Conservation (phyloP, 768 basidiomycete species). For the Naganishia onofrii region DNA sequence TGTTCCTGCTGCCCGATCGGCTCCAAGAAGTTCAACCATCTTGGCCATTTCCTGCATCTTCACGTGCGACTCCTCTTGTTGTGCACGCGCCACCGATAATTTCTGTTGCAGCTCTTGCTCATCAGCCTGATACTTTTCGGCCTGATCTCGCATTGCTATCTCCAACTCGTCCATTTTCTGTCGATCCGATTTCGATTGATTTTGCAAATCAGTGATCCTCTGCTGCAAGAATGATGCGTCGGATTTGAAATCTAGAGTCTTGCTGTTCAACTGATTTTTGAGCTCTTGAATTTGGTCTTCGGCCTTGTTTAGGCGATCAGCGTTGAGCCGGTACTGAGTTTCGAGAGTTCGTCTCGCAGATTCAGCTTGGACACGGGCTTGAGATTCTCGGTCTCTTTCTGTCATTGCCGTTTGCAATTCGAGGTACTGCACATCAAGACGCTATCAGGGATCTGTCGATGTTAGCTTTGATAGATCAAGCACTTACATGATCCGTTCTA, state of each 20-base stretch:
- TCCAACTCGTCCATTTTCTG: conserved; percentile 27
- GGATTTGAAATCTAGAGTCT: conserved; percentile 19
- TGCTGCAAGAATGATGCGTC: conserved; percentile 25
- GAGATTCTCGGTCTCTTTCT: conserved; percentile 27
- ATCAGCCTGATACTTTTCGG: conserved; percentile 46
- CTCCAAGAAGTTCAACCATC: conserved; percentile 46
- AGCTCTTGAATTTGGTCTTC: conserved; percentile 17
- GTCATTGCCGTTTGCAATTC: conserved; percentile 26
- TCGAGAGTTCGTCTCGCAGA: conserved; percentile 7
- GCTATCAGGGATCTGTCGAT: neutral
- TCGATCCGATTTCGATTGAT: conserved; percentile 20
- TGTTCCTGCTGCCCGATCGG: conserved; percentile 33
- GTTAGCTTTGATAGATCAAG: neutral
- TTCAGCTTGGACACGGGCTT: conserved; percentile 18
- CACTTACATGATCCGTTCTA: conserved; percentile 25
- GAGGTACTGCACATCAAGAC: neutral
- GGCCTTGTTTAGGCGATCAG: conserved; percentile 19
- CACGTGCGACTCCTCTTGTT: conserved; percentile 69
- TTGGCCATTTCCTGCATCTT: conserved; percentile 67
- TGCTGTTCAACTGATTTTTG: conserved; percentile 22
- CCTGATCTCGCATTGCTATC: conserved; percentile 23
- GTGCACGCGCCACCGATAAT: conserved; percentile 67
- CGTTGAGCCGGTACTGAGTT: conserved; percentile 24
- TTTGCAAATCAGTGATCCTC: conserved; percentile 20
- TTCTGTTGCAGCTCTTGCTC: conserved; percentile 69